Evolutionary conservation across 768 basidiomycete genomes (phyloP), one percentile per base, ranked within the genome.

Genomic region (Guyanaporus albipodus): DNA sequence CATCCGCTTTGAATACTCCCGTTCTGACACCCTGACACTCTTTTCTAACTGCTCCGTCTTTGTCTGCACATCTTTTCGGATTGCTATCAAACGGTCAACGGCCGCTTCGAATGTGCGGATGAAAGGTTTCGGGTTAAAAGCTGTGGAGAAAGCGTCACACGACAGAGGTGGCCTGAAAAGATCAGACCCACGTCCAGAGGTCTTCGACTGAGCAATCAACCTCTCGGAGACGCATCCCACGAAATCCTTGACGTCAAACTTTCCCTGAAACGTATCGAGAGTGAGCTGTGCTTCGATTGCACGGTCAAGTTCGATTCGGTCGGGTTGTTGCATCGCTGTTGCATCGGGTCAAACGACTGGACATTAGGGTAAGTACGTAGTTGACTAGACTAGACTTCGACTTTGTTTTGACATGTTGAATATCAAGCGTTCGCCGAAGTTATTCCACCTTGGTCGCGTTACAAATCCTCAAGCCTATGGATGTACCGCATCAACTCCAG

Each of bases 1-100:
- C 79, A 98, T 88, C 66, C 90, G 89, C 72, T 86, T 90, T 3
- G 91, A 88, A 67, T 98, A 99, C 56, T 96, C 93, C 52, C 92
- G 70, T 67, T 98, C 95, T 3, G 92, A 83, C 0, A 85, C 77
- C 37, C 85, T 74, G 12, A 97, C 94, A 55, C 82, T 85, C 71
- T 88, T 89, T 72, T 98, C 95, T 74, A 95, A 85, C 60, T 87
- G 85, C 64, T 92, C 87, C 0, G 91, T 94, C 67, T 86, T 86
- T 19, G 81, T 71, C 52, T 97, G 92, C 7, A 97, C 90, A 68
- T 96, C 87, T 59, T 87, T 89, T 35, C 95, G 79, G 14, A 96
- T 76, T 1, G 82, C 76, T 50, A 99, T 86, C 27, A 99, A 78
- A 43, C 78, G 81, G 69, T 96, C 93, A 10, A 98, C 84, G 0